Conservation (phyloP, 2,329 filamentous ascomycete species). For the Davidsoniella australis region DNA sequence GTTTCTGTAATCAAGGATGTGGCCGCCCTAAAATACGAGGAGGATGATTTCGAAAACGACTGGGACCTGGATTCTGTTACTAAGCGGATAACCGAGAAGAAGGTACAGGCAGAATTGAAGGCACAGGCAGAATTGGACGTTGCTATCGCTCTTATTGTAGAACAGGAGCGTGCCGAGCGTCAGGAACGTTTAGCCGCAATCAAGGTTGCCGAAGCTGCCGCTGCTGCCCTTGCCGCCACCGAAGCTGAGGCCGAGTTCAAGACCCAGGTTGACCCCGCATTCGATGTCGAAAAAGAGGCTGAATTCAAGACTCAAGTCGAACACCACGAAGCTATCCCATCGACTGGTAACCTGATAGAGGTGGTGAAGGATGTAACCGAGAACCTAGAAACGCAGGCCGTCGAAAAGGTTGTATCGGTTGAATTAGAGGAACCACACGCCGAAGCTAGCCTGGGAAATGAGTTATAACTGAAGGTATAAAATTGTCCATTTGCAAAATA, state of each 20-base stretch:
- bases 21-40: slow-evolving; percentile 65
- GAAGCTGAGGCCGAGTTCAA: slow-evolving; percentile 17
- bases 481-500: too few species aligned
- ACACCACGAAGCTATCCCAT: too few species aligned
- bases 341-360: too few species aligned
- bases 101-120: slow-evolving; percentile 18
- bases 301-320: too few species aligned
- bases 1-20: slow-evolving; percentile 68
- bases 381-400: too few species aligned
- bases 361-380: too few species aligned
- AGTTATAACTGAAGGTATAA: too few species aligned
- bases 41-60: slow-evolving; percentile 57
- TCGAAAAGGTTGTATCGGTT: too few species aligned
- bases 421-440: too few species aligned
- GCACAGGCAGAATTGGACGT: slow-evolving; percentile 4
- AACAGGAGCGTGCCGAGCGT: slow-evolving; percentile 10
- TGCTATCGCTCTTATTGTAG: slow-evolving; percentile 14
- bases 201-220: slow-evolving; percentile 5
- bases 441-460: too few species aligned
- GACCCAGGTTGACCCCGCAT: slow-evolving; percentile 14
- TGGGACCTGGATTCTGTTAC: slow-evolving; percentile 55
- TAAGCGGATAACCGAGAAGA: slow-evolving; percentile 31
- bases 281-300: not conserved
- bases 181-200: slow-evolving; percentile 13
- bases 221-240: slow-evolving; percentile 13